Evolutionary conservation across 2,329 filamentous ascomycete species (phyloP).

Genomic region (Chaetothyriales sp.): DNA sequence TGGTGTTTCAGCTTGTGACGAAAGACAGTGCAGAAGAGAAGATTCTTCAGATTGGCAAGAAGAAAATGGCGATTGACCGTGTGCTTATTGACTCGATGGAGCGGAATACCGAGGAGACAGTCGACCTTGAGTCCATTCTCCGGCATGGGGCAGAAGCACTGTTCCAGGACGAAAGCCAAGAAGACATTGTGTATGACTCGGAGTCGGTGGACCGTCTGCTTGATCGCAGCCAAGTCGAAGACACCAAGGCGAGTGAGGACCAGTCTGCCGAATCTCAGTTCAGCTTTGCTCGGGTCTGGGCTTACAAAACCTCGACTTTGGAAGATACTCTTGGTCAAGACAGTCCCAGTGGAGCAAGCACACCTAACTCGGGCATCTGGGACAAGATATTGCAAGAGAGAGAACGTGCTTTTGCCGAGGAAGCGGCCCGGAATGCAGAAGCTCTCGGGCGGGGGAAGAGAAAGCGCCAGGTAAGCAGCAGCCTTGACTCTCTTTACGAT

Average conservation of each 20-base stretch:
- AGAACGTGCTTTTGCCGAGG: constrained; percentile 61
- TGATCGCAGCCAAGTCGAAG: constrained; percentile 71
- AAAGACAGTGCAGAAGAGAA: constrained; percentile 82
- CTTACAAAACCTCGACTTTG: constrained; percentile 59
- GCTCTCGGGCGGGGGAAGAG: constrained; percentile 77
- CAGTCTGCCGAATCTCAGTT: constrained; percentile 65
- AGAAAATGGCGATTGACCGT: constrained; percentile 92
- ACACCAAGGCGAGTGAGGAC: constrained; percentile 51
- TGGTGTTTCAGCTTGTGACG: constrained; percentile 91
- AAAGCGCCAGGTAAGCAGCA: constrained; percentile 43
- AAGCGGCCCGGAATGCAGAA: constrained; percentile 54
- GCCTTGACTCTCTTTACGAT: constrained; percentile 4
- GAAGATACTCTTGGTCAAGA: constrained; percentile 36
- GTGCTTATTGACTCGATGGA: constrained; percentile 88
- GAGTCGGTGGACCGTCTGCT: constrained; percentile 76
- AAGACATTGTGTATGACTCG: constrained; percentile 68
- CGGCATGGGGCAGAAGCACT: constrained; percentile 76
- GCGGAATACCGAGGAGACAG: constrained; percentile 60
- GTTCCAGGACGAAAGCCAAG: constrained; percentile 57
- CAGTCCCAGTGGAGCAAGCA: constrained; percentile 40
- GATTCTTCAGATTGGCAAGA: constrained; percentile 88
- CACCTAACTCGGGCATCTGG: constrained; percentile 52
- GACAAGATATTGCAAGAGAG: constrained; percentile 76
- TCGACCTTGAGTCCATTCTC: constrained; percentile 76
- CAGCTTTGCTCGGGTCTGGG: constrained; percentile 83